Evolutionary conservation across 768 basidiomycete species (phyloP).

Genomic region (Leccinum variicolor): DNA sequence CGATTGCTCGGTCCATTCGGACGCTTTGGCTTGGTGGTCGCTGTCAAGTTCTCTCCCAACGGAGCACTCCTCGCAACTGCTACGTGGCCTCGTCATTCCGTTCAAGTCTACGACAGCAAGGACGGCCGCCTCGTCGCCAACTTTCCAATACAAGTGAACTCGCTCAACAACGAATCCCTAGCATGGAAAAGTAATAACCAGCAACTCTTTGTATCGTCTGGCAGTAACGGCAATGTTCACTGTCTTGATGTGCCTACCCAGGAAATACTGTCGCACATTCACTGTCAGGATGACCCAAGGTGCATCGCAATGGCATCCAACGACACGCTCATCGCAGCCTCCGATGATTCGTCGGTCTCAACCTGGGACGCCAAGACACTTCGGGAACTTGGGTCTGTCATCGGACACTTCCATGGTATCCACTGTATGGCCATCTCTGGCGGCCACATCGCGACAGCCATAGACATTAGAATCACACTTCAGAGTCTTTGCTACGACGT

Average conservation of each 20-base stretch:
- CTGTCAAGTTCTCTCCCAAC: not conserved
- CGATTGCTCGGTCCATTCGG: not conserved
- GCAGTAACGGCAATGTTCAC: not conserved
- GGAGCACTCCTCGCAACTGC: not conserved
- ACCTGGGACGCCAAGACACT: not conserved
- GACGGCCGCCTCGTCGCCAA: not conserved
- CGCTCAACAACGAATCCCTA: not conserved
- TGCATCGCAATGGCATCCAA: not conserved
- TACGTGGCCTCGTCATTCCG: not conserved
- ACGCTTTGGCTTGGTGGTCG: not conserved
- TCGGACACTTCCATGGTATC: not conserved
- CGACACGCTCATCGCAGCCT: not conserved
- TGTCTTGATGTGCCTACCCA: not conserved
- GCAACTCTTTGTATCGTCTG: not conserved
- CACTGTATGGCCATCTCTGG: not conserved
- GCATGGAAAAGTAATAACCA: not conserved
- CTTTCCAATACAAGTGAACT: not conserved
- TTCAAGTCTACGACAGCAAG: not conserved
- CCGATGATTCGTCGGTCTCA: not conserved
- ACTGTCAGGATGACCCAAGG: not conserved
- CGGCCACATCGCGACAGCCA: not conserved
- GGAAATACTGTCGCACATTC: not conserved
- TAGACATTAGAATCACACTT: not conserved
- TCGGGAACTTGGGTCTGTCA: not conserved
- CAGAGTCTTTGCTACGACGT: not conserved